A percentile compares a stretch with the other conserved stretches of the same genome.
phyloP scores from a whole-genome alignment of 139 green algal genomes.

The Asterochloris erici region DNA sequence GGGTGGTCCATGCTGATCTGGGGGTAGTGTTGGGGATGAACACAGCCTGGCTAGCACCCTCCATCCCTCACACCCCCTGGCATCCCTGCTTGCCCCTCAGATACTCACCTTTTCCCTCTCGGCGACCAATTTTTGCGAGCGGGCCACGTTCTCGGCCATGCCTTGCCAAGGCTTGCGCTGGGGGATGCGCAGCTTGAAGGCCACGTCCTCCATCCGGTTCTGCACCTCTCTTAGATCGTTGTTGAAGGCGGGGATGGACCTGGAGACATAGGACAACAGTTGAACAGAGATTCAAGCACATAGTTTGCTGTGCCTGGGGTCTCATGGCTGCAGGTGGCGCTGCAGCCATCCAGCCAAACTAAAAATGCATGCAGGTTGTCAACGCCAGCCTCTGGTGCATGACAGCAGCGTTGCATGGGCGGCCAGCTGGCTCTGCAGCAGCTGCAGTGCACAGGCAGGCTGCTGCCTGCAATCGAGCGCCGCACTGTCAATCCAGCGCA shows the following conservation, averaged over 20 bases:
- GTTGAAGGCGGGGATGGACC: conserved; percentile 82
- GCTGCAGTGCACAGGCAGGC: background rate
- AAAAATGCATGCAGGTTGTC: background rate
- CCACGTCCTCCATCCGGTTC: conserved; percentile 47
- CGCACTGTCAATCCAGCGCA: no score
- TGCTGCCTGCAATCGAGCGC: no score
- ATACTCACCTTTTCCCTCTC: conserved; percentile 12
- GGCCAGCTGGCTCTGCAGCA: background rate
- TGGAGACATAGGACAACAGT: conserved; percentile 3
- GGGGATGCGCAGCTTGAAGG: conserved; percentile 80
- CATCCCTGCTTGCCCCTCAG: background rate
- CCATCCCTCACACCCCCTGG: no score
- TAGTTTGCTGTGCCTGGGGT: background rate
- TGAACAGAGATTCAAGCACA: conserved; percentile 2
- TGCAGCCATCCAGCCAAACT: no score
- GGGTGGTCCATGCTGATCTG: no score
- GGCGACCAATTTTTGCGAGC: conserved; percentile 22
- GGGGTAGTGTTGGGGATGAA: no score
- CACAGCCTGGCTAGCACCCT: no score
- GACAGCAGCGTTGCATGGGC: background rate
- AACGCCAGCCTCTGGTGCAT: background rate
- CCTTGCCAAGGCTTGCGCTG: conserved; percentile 74
- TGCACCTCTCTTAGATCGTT: conserved; percentile 50
- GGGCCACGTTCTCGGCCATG: conserved; percentile 58
- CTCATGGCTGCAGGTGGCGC: background rate